phyloP scores from a whole-genome alignment of 306 rosid species.

The Cucurbita argyrosperma region DNA sequence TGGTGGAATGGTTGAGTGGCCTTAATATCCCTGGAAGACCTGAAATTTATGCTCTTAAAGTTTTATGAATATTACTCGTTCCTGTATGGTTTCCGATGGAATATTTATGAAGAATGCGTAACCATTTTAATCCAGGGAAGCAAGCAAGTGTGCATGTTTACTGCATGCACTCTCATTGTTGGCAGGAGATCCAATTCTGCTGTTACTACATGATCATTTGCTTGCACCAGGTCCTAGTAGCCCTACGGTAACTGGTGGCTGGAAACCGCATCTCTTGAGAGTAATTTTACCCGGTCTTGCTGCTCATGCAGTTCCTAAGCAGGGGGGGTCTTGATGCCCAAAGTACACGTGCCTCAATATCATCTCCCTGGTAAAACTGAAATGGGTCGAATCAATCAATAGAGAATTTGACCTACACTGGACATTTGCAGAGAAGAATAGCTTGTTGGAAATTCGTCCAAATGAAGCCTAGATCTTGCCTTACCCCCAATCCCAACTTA shows the following conservation, averaged over 20 bases:
- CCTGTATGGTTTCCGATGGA: neutral
- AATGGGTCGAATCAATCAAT: neutral
- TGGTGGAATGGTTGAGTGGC: neutral
- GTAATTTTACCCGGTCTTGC: neutral
- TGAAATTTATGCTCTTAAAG: neutral
- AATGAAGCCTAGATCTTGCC: neutral
- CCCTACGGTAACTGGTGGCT: neutral
- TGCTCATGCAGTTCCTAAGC: conserved; percentile 4
- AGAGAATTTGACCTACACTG: neutral
- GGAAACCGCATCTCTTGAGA: neutral
- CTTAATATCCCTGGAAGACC: neutral
- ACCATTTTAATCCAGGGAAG: neutral
- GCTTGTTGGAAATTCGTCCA: neutral
- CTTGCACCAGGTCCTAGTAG: conserved; percentile 3
- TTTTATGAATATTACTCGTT: neutral
- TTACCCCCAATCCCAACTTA: neutral
- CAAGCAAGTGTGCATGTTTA: conserved; percentile 1
- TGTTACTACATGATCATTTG: neutral
- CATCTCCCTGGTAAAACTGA: neutral
- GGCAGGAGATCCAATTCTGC: neutral
- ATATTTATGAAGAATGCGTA: neutral
- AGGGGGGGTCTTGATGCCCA: neutral
- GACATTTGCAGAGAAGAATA: neutral
- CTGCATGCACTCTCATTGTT: neutral
- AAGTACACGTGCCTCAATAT: neutral